Base-by-base conservation (phyloP, 495 filamentous ascomycete species). In the Bathelium albidoporum region DNA sequence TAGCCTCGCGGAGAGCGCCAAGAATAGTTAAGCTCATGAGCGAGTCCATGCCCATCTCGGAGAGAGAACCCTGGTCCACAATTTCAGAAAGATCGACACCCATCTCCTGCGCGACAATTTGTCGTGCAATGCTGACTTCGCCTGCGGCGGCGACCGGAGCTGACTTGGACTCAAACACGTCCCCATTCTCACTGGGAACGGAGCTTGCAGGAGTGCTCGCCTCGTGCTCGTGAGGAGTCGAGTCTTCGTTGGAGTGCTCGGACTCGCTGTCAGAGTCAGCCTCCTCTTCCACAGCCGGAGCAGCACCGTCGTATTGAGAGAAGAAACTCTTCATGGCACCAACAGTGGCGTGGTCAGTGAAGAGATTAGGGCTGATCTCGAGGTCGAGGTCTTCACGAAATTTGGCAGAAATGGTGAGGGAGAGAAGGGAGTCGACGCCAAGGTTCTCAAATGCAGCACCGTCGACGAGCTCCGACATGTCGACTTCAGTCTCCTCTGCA, bases 241-340 rank as follows among this genome's bases (percentile, higher is more conserved):
- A 53, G n/a, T 71, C 60, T 55, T 76, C 74, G 39, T 68, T 66
- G 16, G 62, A 61, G 2, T 63, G 63, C 28, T 64, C 62, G 14
- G 69, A 71, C 34, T 74, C 72, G 16, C 69, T 66, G 32, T 75
- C 71, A 43, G 71, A 73, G 52, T 72, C 72, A 44, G 69, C 72
- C 32, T 68, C 69, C 16, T 67, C 70, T 12, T 66, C 65, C 16
- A 67, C 69, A 22, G 67, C 68, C 9, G 70, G 70, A 62, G 71
- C 70, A 31, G 64, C 74, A 58, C 72, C 74, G 59, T 76, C 75
- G 59, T 75, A 73, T 60, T 75, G 71, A 29, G 68, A 60, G 63
- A 77, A 77, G 72, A 73, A 77, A 60, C 76, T 75, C 73, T 76
- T 77, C 74, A 77, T 76, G 41, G 71, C 74, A 20, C 75, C 75